Base-by-base conservation (phyloP, 768 basidiomycete species). In the Suillus cothurnatus region DNA sequence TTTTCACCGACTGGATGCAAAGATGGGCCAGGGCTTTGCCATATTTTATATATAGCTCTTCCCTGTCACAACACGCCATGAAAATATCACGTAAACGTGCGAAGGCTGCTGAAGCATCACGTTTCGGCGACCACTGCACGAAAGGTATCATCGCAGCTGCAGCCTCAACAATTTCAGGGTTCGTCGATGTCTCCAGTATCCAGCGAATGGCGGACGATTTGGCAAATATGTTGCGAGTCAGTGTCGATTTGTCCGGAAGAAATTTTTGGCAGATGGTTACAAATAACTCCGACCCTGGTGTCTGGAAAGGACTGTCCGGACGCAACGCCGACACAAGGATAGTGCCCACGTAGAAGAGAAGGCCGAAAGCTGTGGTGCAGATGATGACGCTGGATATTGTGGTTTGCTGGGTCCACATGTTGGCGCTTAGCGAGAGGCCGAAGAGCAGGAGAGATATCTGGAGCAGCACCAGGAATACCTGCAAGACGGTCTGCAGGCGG, bases 381-480 rank as follows among this genome's bases (percentile, higher is more conserved):
- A 67, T 65, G 26, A 71, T 21, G 32, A 70, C 47, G 6, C 47
- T 34, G 1, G 66, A 55, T 31, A 67, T 64, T 2, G 34, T 64
- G 14, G 7, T 36, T 45, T 69, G 62, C 32, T 64, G 19, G 2
- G 34, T 28, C 70, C 70, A 71, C 7, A 69, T 21, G 31, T 63
- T 53, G 4, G 66, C 56, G 12, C 68, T 41, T 43, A 72, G 64
- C 11, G 72, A 45, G 23, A 67, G 56, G 11, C 58, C 34, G 45
- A 72, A 72, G 26, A 72, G 49, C 17, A 73, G 36, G 43, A 72
- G 64, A 0, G 71, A 72, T 26, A 72, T 34, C 64, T 72, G 71
- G 45, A 72, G 63, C 6, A 72, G 56, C 6, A 65, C 57, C 3
- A 72, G 67, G 2, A 72, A 57, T 11, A 34, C 21, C 34, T 64